Evolutionary conservation across 2,329 filamentous ascomycete genomes (phyloP), one percentile per base, ranked within the genome.

Genomic region (Huntiella decipiens): DNA sequence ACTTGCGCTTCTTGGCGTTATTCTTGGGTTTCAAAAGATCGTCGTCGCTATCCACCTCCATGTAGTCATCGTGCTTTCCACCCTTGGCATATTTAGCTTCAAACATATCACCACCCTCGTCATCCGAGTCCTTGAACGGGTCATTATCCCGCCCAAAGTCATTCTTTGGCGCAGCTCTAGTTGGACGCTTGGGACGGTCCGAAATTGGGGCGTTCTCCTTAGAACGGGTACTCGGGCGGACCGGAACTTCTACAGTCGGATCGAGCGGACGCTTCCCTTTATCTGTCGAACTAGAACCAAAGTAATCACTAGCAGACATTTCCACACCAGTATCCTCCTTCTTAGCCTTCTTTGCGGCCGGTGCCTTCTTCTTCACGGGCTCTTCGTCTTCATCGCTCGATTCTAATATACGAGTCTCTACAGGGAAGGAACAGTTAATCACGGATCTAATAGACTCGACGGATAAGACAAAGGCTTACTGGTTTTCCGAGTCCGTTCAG

Each of bases 41-140:
- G 31, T 85, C 79, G 46, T 50, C 48, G 40, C 78, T 80, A 15
- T 75, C 74, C 49, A 81, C 80, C 50, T 81, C 80, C 49, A 73
- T 70, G 47, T 87, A 84, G 45, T 84, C 79, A 56, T 45, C 82
- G 36, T 77, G 77, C 54, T 76, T 80, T 42, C 73, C 68, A 57
- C 77, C 83, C 47, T 71, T 72, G 65, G 41, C 71, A 71, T 56
- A 77, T 80, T 32, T 77, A 3, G 80, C 78, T 11, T 79, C 81
- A 60, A 87, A 87, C 15, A 94, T 86, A 54, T 94, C 87, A 28
- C 22, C 22, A 28, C 22, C 22, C n/a, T 74, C 80, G 3, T 73
- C 78, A 38, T 83, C 77, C 45, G 82, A 79, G 15, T 83, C 73
- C 52, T 80, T 61, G 48, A 71, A 74, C 4, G 66, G 70, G 54